Conservation (phyloP, 1,284 basidiomycete species). For the Garcileccinum viscosum region DNA sequence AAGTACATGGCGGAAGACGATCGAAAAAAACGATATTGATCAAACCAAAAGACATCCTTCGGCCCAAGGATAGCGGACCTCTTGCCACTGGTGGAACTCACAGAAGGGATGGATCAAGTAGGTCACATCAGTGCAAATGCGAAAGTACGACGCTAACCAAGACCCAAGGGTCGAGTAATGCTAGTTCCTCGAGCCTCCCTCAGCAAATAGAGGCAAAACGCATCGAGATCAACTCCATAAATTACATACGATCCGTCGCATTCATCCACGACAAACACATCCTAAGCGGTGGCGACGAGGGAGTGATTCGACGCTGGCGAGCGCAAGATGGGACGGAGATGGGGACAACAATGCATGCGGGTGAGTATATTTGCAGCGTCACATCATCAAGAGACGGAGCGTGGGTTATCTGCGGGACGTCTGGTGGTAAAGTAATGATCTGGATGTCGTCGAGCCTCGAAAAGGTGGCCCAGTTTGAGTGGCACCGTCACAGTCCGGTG, state of each 20-base stretch:
- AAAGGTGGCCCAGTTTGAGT: not conserved
- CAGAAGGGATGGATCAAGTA: not conserved
- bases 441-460: not conserved
- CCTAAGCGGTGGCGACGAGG: not conserved
- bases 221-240: not conserved
- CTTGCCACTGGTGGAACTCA: not conserved
- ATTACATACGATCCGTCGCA: not conserved
- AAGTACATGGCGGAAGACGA: not conserved
- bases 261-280: not conserved
- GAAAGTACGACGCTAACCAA: not conserved
- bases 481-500: not conserved
- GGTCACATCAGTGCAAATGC: not conserved
- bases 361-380: not conserved
- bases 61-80: not conserved
- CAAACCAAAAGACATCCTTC: not conserved
- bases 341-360: not conserved
- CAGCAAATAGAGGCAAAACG: not conserved
- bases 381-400: not conserved
- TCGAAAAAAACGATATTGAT: not conserved
- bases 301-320: not conserved
- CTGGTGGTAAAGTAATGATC: not conserved
- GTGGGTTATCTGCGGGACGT: not conserved
- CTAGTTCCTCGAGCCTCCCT: not conserved
- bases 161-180: not conserved
- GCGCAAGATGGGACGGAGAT: not conserved